Percentiles rank a stretch among this genome's conserved stretches.
Evolutionary conservation across 345 rosid species (phyloP).

Genomic region (Rhizophora mangle): DNA sequence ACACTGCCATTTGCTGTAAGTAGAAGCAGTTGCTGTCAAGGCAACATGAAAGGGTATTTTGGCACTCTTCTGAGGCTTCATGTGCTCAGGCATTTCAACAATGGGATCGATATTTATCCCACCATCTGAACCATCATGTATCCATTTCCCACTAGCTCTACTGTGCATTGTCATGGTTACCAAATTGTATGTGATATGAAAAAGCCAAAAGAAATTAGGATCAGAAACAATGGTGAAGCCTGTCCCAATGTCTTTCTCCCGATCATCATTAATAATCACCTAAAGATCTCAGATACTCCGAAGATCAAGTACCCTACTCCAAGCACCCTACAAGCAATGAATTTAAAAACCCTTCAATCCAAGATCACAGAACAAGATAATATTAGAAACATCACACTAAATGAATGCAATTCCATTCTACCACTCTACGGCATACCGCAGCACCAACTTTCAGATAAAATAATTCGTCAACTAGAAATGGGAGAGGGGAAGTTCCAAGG

Average conservation of each 20-base stretch:
- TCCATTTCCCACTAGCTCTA: conserved; percentile 9
- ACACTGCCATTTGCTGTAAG: conserved; percentile 91
- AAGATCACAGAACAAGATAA: neutral
- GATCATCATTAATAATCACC: conserved; percentile 16
- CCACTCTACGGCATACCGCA: neutral
- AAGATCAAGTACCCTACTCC: neutral
- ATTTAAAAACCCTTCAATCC: neutral
- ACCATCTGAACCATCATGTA: conserved; percentile 13
- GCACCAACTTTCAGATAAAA: neutral
- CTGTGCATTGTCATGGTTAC: conserved; percentile 39
- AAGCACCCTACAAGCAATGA: conserved; percentile 1
- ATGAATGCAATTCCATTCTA: neutral
- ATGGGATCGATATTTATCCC: conserved; percentile 59
- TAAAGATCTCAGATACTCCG: conserved; percentile 7
- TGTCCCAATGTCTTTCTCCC: conserved; percentile 47
- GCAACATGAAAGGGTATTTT: conserved; percentile 65
- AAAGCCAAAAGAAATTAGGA: conserved; percentile 57
- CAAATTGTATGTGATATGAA: conserved; percentile 70
- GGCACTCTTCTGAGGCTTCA: conserved; percentile 30
- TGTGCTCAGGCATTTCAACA: conserved; percentile 52
- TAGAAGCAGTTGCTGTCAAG: conserved; percentile 80
- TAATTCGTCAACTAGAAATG: neutral
- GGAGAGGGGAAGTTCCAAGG: neutral
- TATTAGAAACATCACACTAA: neutral
- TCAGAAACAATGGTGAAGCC: conserved; percentile 54